Evolutionary conservation across 1,284 basidiomycete genomes (phyloP), one percentile per base, ranked within the genome.

Genomic region (Bjerkandera adusta): DNA sequence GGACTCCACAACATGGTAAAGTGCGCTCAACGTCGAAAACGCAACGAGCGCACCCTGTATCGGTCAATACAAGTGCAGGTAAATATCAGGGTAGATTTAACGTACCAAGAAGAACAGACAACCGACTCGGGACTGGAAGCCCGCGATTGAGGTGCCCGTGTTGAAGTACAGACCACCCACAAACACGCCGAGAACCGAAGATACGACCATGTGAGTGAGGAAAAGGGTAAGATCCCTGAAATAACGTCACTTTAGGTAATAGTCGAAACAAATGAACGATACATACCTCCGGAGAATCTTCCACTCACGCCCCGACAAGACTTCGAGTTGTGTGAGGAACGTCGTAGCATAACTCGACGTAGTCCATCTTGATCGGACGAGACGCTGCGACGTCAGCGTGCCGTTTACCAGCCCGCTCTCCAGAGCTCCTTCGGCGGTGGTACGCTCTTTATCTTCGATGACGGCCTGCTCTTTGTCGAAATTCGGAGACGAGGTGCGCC

Each of bases 81-180:
- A 36, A 16, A 49, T 15, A 15, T 16, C 20, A 15, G 8, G 40
- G 20, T 33, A 25, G n/a, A 18, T 34, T n/a, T 12, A 16, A 66
- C 79, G 49, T 53, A 87, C 89, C 59, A 95, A 64, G 79, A 95
- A 96, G 73, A 96, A 95, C 39, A 95, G 65, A 52, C 85, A 89
- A 22, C 92, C 92, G n/a, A 96, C 79, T 32, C 92, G 77, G 16
- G 86, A 92, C 65, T 96, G 93, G 76, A 96, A 96, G 0, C 93
- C 92, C 18, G 90, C 88, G 49, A 96, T 95, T 1, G 81, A 86
- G 10, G 77, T 66, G 36, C 77, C 79, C 0, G 90, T 92, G 27
- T 92, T 65, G 68, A 74, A 95, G 64, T 93, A 95, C 45, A 94
- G 64, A 0, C 92, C 92, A 83, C 85, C 86, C 54, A 82, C 85